Conservation (phyloP, 345 rosid species). For the Populus ilicifolia region DNA sequence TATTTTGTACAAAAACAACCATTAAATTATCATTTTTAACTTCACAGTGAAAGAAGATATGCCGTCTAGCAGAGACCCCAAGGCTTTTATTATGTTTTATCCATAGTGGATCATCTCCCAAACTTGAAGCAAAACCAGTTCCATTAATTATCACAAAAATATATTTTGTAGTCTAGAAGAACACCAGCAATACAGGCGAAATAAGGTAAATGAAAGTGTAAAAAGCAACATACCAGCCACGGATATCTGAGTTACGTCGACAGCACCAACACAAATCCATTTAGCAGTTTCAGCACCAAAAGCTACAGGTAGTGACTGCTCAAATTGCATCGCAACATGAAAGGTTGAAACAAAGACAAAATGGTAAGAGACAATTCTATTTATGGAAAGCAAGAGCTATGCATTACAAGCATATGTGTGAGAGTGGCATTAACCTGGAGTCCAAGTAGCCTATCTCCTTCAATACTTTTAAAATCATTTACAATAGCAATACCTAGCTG, state of each 20-base stretch:
- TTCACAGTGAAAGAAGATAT: not conserved
- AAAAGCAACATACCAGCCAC: slow-evolving; percentile 60
- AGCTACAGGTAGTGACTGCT: slow-evolving; percentile 94
- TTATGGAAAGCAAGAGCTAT: slow-evolving; percentile 9
- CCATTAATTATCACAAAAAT: not conserved
- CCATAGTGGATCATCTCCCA: not conserved
- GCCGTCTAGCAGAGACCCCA: not conserved
- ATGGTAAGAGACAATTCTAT: not conserved
- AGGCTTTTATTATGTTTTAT: not conserved
- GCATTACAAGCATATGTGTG: not conserved
- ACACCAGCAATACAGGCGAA: not conserved
- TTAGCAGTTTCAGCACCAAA: slow-evolving; percentile 97
- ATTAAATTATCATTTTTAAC: not conserved
- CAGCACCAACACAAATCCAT: slow-evolving; percentile 99
- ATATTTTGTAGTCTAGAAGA: not conserved
- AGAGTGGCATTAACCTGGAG: slow-evolving; percentile 54
- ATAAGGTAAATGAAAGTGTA: not conserved
- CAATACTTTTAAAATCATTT: slow-evolving; percentile 94
- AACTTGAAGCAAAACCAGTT: not conserved
- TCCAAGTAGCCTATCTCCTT: slow-evolving; percentile 94
- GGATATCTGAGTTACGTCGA: slow-evolving; percentile 88
- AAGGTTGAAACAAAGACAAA: not conserved
- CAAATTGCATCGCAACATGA: slow-evolving; percentile 10
- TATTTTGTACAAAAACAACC: not conserved
- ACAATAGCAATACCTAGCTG: slow-evolving; percentile 95